These are phyloP conservation scores for Moesziomyces sp. DNA, from an alignment of 1,284 basidiomycete genomes.

Conservation along the genomic window DNA sequence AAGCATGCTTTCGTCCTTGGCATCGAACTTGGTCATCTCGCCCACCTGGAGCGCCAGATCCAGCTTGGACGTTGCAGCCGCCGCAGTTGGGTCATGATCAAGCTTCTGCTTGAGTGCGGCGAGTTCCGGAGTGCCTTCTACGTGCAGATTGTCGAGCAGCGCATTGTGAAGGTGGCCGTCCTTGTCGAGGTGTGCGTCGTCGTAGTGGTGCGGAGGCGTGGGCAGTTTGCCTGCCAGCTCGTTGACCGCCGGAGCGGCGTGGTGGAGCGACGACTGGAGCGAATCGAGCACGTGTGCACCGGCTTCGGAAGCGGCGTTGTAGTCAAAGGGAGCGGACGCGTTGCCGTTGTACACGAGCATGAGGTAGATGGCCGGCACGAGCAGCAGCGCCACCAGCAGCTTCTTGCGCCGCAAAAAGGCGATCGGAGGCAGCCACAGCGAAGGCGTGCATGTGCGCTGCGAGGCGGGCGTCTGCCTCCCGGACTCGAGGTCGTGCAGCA, in stretches of 20 bases:
- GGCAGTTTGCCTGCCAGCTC: conserved; percentile 24
- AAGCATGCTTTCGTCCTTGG: conserved; percentile 32
- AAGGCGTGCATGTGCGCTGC: conserved; percentile 7
- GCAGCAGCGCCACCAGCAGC: conserved; percentile 10
- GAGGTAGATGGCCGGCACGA: conserved; percentile 20
- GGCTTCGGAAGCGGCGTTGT: not conserved
- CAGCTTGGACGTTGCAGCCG: not conserved
- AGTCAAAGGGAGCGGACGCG: conserved; percentile 7
- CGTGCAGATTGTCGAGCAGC: conserved; percentile 26
- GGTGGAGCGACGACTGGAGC: conserved; percentile 26
- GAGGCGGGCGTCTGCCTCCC: conserved; percentile 7
- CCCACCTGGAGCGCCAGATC: conserved; percentile 16
- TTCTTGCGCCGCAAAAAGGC: conserved; percentile 41
- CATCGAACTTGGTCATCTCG: conserved; percentile 26
- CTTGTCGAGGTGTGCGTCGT: conserved; percentile 23
- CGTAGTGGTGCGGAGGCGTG: conserved; percentile 9
- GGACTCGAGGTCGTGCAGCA: conserved; percentile 28
- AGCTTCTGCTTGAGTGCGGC: conserved; percentile 19
- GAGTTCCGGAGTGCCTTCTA: conserved; percentile 25
- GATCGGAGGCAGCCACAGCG: conserved; percentile 30
- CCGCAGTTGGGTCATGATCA: conserved; percentile 3
- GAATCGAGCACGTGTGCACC: conserved; percentile 25
- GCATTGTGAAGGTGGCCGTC: conserved; percentile 35
- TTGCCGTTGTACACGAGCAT: conserved; percentile 31
- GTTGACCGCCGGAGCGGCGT: conserved; percentile 31